Evolutionary conservation across 768 basidiomycete species (phyloP).

Genomic region (Porpolomopsis calyptriformis): DNA sequence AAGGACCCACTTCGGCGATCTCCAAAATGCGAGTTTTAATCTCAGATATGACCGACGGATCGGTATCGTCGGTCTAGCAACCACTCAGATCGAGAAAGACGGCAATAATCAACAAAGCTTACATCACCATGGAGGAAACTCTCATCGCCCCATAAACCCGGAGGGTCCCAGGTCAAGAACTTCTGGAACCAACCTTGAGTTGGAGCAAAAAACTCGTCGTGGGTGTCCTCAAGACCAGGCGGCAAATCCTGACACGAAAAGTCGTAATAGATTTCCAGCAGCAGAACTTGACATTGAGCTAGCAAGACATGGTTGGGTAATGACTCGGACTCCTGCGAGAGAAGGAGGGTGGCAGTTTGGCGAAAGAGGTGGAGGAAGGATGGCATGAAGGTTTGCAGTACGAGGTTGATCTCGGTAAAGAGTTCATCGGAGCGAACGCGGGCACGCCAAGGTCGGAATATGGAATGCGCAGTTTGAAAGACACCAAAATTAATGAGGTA

Average conservation of each 20-base stretch:
- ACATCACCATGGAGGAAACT: conserved; percentile 18
- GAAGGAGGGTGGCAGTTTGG: conserved; percentile 44
- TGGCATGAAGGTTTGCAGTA: conserved; percentile 69
- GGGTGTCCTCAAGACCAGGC: conserved; percentile 83
- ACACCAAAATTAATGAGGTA: conserved; percentile 85
- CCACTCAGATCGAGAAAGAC: too few species aligned
- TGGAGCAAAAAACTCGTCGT: conserved; percentile 71
- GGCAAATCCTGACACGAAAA: conserved; percentile 93
- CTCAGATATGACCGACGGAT: conserved; percentile 78
- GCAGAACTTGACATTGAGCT: conserved; percentile 65
- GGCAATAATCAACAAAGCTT: conserved; percentile 8
- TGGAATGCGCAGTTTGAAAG: conserved; percentile 89
- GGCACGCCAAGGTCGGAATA: conserved; percentile 89
- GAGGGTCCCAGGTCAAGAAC: conserved; percentile 73
- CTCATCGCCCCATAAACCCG: conserved; percentile 59
- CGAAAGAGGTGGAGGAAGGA: conserved; percentile 82
- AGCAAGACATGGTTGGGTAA: conserved; percentile 38
- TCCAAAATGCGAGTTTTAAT: conserved; percentile 87
- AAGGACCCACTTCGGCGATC: conserved; percentile 60
- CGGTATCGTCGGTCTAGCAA: conserved; percentile 65
- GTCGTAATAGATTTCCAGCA: conserved; percentile 86
- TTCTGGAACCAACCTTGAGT: conserved; percentile 63
- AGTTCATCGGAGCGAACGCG: conserved; percentile 81
- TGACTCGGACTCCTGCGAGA: conserved; percentile 27
- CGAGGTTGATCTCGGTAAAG: conserved; percentile 85